Evolutionary conservation across 768 basidiomycete genomes (phyloP), one percentile per base, ranked within the genome.

Genomic region (Sistotremastrum suecicum): DNA sequence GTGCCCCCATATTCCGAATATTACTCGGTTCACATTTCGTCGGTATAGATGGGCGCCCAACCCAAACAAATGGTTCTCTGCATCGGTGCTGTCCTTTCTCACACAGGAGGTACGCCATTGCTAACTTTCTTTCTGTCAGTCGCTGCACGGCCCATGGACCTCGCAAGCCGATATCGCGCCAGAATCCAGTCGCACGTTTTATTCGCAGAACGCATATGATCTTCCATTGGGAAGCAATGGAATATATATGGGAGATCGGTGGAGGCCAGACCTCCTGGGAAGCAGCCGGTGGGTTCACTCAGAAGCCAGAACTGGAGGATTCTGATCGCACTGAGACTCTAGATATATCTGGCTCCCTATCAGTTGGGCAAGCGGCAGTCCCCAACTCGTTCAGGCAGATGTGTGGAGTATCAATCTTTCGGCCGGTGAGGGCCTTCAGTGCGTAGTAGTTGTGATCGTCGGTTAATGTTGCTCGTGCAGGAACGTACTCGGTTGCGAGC

Each of bases 161-260:
- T 56, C 72, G 5, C 69, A 78, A 57, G 64, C 65, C 4, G 76
- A 80, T 55, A 71, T 78, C 45, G 73, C 75, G 4, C 70, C 75
- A 2, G 46, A 61, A 46, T 58, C 66, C 33, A 67, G 67, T 34
- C 62, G 69, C 35, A 80, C 76, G 4, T 80, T 74, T 54, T 77
- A 70, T 57, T 77, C 75, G 20, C 77, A 78, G 60, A 80, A 78
- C 56, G 63, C 69, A 3, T 77, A 63, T 52, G 74, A 77, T 54
- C 56, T 77, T 40, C 63, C 66, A 9, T 57, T 77, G 31, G 72
- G 68, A 5, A 59, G 60, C 4, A 70, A 66, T 43, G 69, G 66
- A 2, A 67, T 80, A 43, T 80, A 78, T 52, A 76, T 78, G 73
- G 76, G 77, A 38, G 77, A 80, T 56, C 71, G 77, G 42, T 80